Conservation (phyloP, 257 asterid genomes). For the Henckelia pumila region DNA sequence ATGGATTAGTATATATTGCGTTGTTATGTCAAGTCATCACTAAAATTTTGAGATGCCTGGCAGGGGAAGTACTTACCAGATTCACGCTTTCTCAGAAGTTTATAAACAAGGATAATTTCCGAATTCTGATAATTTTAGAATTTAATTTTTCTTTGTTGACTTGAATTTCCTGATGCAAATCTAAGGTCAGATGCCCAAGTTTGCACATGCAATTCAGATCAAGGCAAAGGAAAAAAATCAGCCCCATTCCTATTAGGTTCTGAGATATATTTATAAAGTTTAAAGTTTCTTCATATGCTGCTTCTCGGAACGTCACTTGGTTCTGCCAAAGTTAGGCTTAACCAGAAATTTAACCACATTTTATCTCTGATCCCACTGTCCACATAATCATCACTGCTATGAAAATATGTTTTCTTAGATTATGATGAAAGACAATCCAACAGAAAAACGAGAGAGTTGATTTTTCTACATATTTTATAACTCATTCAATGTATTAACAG, state of each 20-base stretch:
- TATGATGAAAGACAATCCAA: too few relatives aligned
- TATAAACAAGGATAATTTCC: too few relatives aligned
- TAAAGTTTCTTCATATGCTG: not conserved
- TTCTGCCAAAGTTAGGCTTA: not conserved
- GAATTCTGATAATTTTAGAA: too few relatives aligned
- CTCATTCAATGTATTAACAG: not conserved
- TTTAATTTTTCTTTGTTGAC: too few relatives aligned
- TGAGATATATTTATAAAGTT: not conserved
- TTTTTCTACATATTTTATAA: too few relatives aligned
- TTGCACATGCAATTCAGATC: too few relatives aligned
- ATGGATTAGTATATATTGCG: too few relatives aligned
- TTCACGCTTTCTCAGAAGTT: not conserved
- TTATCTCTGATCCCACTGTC: not conserved
- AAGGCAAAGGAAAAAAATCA: too few relatives aligned
- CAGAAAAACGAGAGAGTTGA: not conserved
- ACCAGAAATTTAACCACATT: not conserved
- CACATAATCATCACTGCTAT: not conserved
- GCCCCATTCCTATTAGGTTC: too few relatives aligned
- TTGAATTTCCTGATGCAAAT: too few relatives aligned
- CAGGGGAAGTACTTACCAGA: not conserved
- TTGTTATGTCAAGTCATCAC: too few relatives aligned
- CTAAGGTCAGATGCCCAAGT: too few relatives aligned
- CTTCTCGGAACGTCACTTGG: not conserved
- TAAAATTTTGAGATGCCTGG: not conserved
- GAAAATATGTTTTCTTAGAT: not conserved